Conservation (phyloP, 2,329 filamentous ascomycete genomes). For the Endoconidiophora polonica region DNA sequence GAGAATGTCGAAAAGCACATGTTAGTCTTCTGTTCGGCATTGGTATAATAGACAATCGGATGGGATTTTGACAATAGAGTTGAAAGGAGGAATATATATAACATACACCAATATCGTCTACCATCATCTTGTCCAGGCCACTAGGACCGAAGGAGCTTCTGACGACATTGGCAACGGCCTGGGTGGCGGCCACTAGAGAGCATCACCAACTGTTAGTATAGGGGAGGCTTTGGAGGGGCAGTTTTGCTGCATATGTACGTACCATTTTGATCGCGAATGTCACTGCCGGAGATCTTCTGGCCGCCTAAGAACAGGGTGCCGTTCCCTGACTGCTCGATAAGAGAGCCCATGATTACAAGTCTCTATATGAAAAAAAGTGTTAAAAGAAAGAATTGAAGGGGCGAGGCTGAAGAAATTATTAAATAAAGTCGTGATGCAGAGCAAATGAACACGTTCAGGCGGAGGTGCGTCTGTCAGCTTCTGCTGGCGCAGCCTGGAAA, state of each 20-base stretch:
- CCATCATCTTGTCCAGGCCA: conserved; percentile 99
- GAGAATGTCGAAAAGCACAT: not conserved
- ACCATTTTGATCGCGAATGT: conserved; percentile 96
- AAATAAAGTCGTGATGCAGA: conserved; percentile 8
- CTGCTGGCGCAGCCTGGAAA: conserved; percentile 6
- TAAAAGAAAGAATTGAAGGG: conserved; percentile 7
- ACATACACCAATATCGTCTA: conserved; percentile 89
- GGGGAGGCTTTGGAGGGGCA: conserved; percentile 8
- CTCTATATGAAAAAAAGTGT: conserved; percentile 6
- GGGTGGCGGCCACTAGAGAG: conserved; percentile 65
- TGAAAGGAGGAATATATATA: not conserved
- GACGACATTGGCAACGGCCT: conserved; percentile 96
- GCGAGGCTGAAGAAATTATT: conserved; percentile 1
- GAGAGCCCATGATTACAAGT: conserved; percentile 55
- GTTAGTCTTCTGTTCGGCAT: too few relatives aligned
- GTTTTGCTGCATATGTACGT: conserved; percentile 19
- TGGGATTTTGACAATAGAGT: not conserved
- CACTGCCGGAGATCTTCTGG: conserved; percentile 89
- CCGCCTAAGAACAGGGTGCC: conserved; percentile 94
- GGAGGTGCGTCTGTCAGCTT: conserved; percentile 11
- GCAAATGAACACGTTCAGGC: conserved; percentile 11
- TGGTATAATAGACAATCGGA: not conserved
- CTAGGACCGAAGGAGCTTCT: conserved; percentile 97
- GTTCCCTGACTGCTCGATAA: conserved; percentile 90
- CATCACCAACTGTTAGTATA: conserved; percentile 4